These are phyloP conservation scores for Melastoma malabathricum DNA, from an alignment of 345 rosid genomes.

Conservation along the genomic window DNA sequence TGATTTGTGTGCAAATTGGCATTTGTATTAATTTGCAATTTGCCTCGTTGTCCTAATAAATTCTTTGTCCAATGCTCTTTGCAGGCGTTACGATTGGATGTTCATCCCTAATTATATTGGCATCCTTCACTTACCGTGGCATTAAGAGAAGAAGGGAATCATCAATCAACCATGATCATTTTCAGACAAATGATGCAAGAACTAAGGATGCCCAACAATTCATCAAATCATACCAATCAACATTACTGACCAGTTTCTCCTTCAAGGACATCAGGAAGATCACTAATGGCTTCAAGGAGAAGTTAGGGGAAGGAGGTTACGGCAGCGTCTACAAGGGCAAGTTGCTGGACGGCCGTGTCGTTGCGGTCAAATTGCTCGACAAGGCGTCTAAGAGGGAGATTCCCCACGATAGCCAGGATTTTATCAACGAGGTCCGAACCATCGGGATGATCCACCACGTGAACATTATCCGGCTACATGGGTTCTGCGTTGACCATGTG, in stretches of 20 bases:
- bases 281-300: conserved; percentile 12
- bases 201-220: conserved; percentile 13
- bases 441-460: conserved; percentile 19
- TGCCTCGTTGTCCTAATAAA: too few relatives aligned
- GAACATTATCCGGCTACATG: conserved; percentile 9
- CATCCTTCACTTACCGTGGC: neutral
- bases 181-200: conserved; percentile 7
- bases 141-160: conserved; percentile 5
- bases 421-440: conserved; percentile 14
- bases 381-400: neutral
- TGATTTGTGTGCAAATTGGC: too few relatives aligned
- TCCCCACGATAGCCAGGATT: conserved; percentile 1
- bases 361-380: conserved; percentile 13
- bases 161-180: neutral
- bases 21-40: too few relatives aligned
- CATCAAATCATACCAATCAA: conserved; percentile 15
- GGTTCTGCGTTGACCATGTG: conserved; percentile 11
- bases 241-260: conserved; percentile 10
- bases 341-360: conserved; percentile 9
- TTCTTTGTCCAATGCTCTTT: neutral
- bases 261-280: conserved; percentile 17
- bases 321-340: conserved; percentile 13
- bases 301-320: conserved; percentile 15
- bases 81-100: conserved; percentile 20
- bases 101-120: conserved; percentile 4